A percentile compares a stretch with the other conserved stretches of the same genome.
These are phyloP conservation scores for Corniculantispora saksenae DNA, from an alignment of 2,329 filamentous ascomycete genomes.

Conservation along the genomic window DNA sequence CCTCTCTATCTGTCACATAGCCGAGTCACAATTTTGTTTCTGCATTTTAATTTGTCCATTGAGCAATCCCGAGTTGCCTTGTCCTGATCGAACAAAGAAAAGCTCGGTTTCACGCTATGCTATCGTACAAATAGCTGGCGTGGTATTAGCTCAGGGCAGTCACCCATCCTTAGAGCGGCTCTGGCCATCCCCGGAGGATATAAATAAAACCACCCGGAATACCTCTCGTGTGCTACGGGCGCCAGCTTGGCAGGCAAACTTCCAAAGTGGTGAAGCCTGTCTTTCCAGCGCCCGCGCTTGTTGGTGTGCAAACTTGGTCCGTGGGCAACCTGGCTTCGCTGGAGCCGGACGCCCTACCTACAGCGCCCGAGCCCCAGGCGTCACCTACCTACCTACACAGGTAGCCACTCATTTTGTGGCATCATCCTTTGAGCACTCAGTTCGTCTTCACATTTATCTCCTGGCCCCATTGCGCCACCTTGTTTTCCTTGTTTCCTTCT, in stretches of 20 bases:
- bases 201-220: background rate
- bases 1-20: background rate
- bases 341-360: background rate
- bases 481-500: background rate
- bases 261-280: background rate
- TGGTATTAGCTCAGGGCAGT: background rate
- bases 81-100: background rate
- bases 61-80: background rate
- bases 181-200: background rate
- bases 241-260: constrained; percentile 7
- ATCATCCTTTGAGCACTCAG: constrained; percentile 2
- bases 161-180: too few relatives aligned
- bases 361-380: background rate
- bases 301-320: constrained; percentile 14
- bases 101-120: background rate
- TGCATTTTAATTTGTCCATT: background rate
- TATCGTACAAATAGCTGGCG: background rate
- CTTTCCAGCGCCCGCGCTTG: constrained; percentile 6
- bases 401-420: background rate
- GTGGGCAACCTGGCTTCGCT: background rate
- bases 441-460: constrained; percentile 5
- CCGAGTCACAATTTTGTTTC: background rate
- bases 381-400: too few relatives aligned
- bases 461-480: constrained; percentile 3
- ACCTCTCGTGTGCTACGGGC: background rate